Evolutionary conservation across 1,284 basidiomycete genomes (phyloP).

Genomic region (Xanthoconium separans): DNA sequence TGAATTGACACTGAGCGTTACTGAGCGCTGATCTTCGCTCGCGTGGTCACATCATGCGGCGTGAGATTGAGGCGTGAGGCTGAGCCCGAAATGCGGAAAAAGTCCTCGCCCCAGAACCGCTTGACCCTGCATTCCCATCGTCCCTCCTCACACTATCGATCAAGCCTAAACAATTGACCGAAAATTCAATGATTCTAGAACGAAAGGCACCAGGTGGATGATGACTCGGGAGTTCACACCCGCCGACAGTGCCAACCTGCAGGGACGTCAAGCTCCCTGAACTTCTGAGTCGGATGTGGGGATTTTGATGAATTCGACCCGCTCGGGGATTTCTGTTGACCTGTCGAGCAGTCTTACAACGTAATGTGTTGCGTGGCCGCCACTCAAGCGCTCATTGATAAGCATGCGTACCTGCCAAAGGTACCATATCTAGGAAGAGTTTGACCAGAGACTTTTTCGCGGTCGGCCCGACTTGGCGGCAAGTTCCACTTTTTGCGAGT

Average conservation of each 20-base stretch:
- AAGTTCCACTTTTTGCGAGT: no score
- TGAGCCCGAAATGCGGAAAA: no score
- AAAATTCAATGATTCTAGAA: not conserved
- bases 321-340: no score
- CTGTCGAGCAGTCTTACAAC: no score
- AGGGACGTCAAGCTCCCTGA: not conserved
- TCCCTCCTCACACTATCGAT: not conserved
- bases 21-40: conserved; percentile 14
- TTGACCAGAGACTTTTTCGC: no score
- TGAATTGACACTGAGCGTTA: not conserved
- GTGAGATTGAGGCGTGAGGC: not conserved
- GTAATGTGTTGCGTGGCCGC: no score
- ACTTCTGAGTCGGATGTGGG: not conserved
- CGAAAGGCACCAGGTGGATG: not conserved
- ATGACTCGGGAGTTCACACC: not conserved
- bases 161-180: not conserved
- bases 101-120: not conserved
- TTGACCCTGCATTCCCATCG: not conserved
- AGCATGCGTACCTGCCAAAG: no score
- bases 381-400: no score
- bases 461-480: no score
- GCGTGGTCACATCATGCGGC: conserved; percentile 1
- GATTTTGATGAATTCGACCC: not conserved
- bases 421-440: no score
- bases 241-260: no score